phyloP scores from a whole-genome alignment of 768 basidiomycete species.

The Cystofilobasidium capitatum region DNA sequence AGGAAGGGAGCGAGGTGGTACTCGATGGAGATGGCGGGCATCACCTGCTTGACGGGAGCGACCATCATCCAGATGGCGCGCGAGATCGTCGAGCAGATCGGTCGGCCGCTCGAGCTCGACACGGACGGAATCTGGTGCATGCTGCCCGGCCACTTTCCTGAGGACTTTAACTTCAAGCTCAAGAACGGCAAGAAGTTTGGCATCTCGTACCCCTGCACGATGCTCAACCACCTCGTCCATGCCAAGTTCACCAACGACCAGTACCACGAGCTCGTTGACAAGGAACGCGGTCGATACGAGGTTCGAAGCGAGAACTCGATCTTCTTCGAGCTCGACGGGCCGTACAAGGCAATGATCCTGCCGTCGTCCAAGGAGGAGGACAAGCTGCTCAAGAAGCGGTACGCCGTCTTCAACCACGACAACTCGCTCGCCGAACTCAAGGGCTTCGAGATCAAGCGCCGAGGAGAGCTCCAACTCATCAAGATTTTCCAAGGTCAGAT shows the following conservation, averaged over 20 bases:
- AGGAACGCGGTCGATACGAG: conserved; percentile 68
- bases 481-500: conserved; percentile 99
- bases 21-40: conserved; percentile 99
- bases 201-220: conserved; percentile 96
- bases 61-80: conserved; percentile 99
- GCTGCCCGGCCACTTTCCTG: conserved; percentile 94
- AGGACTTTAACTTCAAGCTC: conserved; percentile 93
- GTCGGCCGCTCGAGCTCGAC: conserved; percentile 90
- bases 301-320: conserved; percentile 95
- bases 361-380: conserved; percentile 99
- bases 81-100: conserved; percentile 92
- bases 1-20: conserved; percentile 98
- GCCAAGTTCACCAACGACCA: conserved; percentile 94
- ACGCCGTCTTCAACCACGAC: conserved; percentile 97
- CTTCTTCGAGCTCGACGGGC: conserved; percentile 97
- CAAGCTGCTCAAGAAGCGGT: conserved; percentile 94
- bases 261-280: conserved; percentile 78
- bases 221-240: conserved; percentile 97
- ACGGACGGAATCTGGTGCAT: conserved; percentile 99
- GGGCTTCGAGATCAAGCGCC: conserved; percentile 96
- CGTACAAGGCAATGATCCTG: conserved; percentile 97
- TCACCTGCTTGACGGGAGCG: conserved; percentile 94
- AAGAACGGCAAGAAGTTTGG: conserved; percentile 72
- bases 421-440: conserved; percentile 96
- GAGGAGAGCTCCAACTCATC: conserved; percentile 95